These are phyloP conservation scores for Colletotrichum euphorbiae DNA, from an alignment of 2,329 filamentous ascomycete genomes.

Conservation along the genomic window DNA sequence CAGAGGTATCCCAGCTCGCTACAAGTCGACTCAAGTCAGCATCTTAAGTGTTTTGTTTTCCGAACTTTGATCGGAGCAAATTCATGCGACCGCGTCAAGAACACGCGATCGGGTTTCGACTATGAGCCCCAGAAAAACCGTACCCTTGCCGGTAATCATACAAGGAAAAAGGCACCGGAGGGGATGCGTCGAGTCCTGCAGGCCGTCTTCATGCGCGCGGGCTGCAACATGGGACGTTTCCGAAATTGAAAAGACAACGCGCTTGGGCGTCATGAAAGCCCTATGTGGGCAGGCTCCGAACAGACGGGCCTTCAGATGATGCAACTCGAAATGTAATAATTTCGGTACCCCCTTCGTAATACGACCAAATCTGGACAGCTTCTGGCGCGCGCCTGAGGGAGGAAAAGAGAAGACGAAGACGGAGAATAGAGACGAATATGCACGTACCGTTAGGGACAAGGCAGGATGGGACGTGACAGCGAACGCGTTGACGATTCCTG, in stretches of 20 bases:
- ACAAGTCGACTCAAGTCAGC: constrained; percentile 39
- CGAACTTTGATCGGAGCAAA: constrained; percentile 39
- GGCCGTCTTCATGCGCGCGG: constrained; percentile 37
- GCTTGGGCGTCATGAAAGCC: constrained; percentile 35
- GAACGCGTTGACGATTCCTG: constrained; percentile 13
- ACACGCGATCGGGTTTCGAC: constrained; percentile 37
- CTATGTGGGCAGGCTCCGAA: constrained; percentile 34
- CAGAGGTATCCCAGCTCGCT: constrained; percentile 38
- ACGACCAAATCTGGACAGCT: constrained; percentile 15
- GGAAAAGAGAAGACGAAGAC: constrained; percentile 6
- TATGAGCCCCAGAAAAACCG: constrained; percentile 27
- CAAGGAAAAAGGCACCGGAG: constrained; percentile 29
- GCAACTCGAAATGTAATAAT: constrained; percentile 39
- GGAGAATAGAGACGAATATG: constrained; percentile 24
- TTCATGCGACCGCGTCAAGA: constrained; percentile 39
- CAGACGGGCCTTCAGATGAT: constrained; percentile 38
- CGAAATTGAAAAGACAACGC: constrained; percentile 39
- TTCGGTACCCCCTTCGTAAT: constrained; percentile 33
- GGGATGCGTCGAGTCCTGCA: constrained; percentile 37
- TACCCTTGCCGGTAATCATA: constrained; percentile 34
- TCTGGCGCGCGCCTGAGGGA: constrained; percentile 3
- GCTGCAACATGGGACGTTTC: constrained; percentile 41
- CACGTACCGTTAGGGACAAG: constrained; percentile 24
- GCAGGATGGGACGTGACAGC: constrained; percentile 3
- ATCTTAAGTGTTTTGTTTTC: constrained; percentile 41